Conservation (phyloP, 2,329 filamentous ascomycete genomes). For the Epichloe aotearoae region DNA sequence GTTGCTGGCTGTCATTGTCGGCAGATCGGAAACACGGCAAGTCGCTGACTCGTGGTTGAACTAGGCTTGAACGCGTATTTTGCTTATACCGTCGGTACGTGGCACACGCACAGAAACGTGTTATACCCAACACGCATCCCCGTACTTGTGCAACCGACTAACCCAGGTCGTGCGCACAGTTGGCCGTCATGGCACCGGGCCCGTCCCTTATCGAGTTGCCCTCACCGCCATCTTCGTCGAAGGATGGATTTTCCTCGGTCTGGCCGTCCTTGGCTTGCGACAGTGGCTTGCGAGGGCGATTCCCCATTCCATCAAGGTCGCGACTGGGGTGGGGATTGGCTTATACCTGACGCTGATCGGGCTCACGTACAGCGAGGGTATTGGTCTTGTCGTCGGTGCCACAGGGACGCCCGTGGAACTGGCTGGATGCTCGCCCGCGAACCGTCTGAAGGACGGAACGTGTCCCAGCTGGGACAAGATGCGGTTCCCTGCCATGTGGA, state of each 20-base stretch:
- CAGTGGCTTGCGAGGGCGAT: conserved; percentile 82
- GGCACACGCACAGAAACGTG: neutral
- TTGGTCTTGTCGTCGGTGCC: conserved; percentile 64
- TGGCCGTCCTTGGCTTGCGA: conserved; percentile 68
- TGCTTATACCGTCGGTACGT: conserved; percentile 46
- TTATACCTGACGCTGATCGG: conserved; percentile 68
- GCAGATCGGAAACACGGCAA: neutral
- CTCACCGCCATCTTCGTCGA: conserved; percentile 82
- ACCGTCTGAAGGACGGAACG: conserved; percentile 31
- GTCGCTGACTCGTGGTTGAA: neutral
- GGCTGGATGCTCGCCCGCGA: conserved; percentile 50
- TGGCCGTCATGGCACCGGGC: conserved; percentile 59
- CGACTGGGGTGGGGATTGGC: conserved; percentile 74
- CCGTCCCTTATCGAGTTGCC: conserved; percentile 61
- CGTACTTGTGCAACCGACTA: neutral
- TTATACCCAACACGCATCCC: conserved; percentile 7
- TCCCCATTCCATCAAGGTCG: conserved; percentile 73
- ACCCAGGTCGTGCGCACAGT: conserved; percentile 28
- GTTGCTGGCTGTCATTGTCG: neutral
- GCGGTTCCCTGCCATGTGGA: conserved; percentile 73
- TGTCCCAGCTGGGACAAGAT: conserved; percentile 59
- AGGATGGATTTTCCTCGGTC: conserved; percentile 69
- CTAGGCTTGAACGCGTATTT: conserved; percentile 71
- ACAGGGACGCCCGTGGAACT: conserved; percentile 56
- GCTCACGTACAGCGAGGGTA: conserved; percentile 68